These are phyloP conservation scores for Solanum bulbocastanum DNA, from an alignment of 257 asterid species.

Conservation along the genomic window DNA sequence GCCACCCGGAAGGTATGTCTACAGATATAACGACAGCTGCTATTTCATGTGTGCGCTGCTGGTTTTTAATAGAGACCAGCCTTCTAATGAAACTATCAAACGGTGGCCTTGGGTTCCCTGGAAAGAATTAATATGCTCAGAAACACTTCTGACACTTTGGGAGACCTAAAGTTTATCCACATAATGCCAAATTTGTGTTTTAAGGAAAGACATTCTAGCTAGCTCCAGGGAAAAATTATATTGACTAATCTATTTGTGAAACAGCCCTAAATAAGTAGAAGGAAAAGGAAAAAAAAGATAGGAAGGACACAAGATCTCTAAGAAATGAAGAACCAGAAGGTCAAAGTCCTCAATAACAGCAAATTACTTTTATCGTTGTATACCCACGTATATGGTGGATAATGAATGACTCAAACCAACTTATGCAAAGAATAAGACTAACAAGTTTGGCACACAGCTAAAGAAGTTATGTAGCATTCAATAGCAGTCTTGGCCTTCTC, in stretches of 20 bases:
- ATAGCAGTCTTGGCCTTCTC: neutral
- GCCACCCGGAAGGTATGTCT: constrained; percentile 29
- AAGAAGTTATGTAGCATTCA: neutral
- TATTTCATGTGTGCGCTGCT: neutral
- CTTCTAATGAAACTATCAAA: constrained; percentile 15
- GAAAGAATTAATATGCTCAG: neutral
- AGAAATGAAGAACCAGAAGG: neutral
- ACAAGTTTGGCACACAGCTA: neutral
- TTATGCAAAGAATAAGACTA: neutral
- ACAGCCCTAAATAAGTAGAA: neutral
- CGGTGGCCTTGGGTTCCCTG: constrained; percentile 21
- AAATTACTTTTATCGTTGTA: neutral
- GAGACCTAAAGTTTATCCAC: neutral
- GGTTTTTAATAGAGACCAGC: constrained; percentile 3
- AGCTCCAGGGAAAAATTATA: neutral
- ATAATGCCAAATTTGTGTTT: neutral
- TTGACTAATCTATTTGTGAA: neutral
- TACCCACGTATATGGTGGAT: neutral
- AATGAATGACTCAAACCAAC: neutral
- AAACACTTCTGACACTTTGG: neutral
- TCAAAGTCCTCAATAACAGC: neutral
- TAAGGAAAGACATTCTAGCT: neutral
- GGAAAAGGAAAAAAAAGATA: neutral
- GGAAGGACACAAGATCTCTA: neutral
- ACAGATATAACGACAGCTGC: constrained; percentile 20